These are phyloP conservation scores for Castanea crenata DNA, from an alignment of 306 rosid genomes.

Conservation along the genomic window DNA sequence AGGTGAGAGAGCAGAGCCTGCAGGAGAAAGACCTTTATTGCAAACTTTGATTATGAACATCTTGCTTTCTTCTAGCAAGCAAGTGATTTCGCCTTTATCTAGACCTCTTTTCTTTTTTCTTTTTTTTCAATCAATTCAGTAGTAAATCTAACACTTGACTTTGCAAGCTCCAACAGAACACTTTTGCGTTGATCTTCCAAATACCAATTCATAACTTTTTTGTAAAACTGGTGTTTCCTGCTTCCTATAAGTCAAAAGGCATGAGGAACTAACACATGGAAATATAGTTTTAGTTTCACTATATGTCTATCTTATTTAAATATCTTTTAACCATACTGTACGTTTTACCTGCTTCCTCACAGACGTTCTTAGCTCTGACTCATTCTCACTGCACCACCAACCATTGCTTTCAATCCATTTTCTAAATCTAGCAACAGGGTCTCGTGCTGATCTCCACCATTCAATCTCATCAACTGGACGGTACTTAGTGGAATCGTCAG, in stretches of 20 bases:
- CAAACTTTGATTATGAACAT: not conserved
- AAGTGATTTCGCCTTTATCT: not conserved
- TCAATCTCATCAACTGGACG: conserved; percentile 80
- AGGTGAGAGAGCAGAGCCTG: not conserved
- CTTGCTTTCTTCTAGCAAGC: not conserved
- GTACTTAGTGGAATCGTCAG: conserved; percentile 94
- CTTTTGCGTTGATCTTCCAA: not conserved
- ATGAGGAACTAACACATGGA: not conserved
- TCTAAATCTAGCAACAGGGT: conserved; percentile 79
- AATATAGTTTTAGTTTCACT: not conserved
- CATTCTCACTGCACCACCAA: conserved; percentile 77
- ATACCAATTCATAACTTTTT: too few relatives aligned
- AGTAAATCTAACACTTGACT: not conserved
- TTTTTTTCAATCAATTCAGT: not conserved
- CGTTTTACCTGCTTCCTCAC: conserved; percentile 58
- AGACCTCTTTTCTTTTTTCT: not conserved
- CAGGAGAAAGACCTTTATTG: not conserved
- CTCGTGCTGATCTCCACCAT: conserved; percentile 68
- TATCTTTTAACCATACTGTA: not conserved
- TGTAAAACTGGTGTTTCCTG: not conserved
- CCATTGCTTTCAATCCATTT: conserved; percentile 88
- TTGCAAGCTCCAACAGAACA: not conserved
- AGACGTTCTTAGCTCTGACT: conserved; percentile 56
- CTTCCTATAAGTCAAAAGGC: not conserved
- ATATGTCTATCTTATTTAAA: not conserved